Evolutionary conservation across 352 stramenopile genomes (phyloP), one percentile per base, ranked within the genome.

Genomic region (Globisporangium yorkense): DNA sequence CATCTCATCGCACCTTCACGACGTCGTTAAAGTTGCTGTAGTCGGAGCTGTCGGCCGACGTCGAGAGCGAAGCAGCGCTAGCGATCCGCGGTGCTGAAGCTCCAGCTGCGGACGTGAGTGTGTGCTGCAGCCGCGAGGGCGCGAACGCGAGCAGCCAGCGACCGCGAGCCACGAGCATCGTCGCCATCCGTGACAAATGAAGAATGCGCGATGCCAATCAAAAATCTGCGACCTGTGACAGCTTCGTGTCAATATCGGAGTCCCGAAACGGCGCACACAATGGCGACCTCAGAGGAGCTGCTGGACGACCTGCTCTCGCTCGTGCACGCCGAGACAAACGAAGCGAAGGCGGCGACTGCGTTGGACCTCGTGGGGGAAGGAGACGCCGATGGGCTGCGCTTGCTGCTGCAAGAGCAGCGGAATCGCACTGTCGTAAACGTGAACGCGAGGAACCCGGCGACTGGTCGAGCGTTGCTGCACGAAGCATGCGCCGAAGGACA

Each of bases 11-110:
- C 37, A 89, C 81, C 81, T 87, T 86, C 45, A 78, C 44, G 43
- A 91, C 77, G 43, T 63, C 74, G 47, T 75, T 84, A 10, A 91
- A 71, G 51, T 91, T 63, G 57, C 71, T 79, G 71, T 72, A 91
- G 64, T 80, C 62, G 35, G 71, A 39, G 20, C 15, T 39, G 59
- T 7, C 9, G 3, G 52, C 20, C 20, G 39, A 7, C 0, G 40
- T 65, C 16, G 59, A 51, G 27, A 65, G 54, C 20, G n/a, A 27
- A 4, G 52, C 33, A 24, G 24, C 44, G n/a, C 20, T 27, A 12
- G n/a, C 8, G 44, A 12, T 6, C n/a, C 9, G n/a, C 21, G 20
- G 44, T 2, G 10, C 44, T 43, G 37, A 31, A 15, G 6, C 3
- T 8, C 7, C 44, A 15, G 10, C 44, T 31, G 44, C 44, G 20